phyloP scores from a whole-genome alignment of 805 yeast genomes.

The Clavispora phyllophila region DNA sequence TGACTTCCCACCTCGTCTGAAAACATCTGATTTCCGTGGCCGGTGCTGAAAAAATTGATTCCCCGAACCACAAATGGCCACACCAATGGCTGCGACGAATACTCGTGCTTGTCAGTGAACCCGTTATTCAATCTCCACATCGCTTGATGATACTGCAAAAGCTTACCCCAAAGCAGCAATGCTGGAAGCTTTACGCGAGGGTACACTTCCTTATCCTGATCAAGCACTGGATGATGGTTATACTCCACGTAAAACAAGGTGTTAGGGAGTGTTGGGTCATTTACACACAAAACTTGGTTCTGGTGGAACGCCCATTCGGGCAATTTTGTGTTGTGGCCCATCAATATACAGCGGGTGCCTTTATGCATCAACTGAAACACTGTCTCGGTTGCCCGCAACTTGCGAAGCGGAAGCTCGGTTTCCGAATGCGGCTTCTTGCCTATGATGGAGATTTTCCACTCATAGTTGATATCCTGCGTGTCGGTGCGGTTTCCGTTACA shows the following conservation, averaged over 20 bases:
- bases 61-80: constrained; percentile 65
- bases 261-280: constrained; percentile 61
- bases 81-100: constrained; percentile 37
- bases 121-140: constrained; percentile 49
- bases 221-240: constrained; percentile 50
- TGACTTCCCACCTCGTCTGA: constrained; percentile 23
- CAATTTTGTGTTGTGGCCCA: constrained; percentile 67
- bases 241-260: constrained; percentile 73
- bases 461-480: constrained; percentile 63
- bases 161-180: constrained; percentile 44
- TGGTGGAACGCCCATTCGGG: constrained; percentile 86
- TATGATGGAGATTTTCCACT: constrained; percentile 57
- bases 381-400: constrained; percentile 54
- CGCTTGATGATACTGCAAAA: constrained; percentile 51
- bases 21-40: constrained; percentile 21
- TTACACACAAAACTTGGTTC: constrained; percentile 84
- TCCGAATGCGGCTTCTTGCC: constrained; percentile 28
- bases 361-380: constrained; percentile 64
- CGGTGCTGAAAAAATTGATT: constrained; percentile 49
- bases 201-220: constrained; percentile 14
- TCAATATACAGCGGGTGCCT: constrained; percentile 62
- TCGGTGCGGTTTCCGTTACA: constrained; percentile 57
- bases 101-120: constrained; percentile 44
- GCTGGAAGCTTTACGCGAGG: constrained; percentile 21
- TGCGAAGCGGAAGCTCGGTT: constrained; percentile 30